Evolutionary conservation across 2,329 filamentous ascomycete species (phyloP), one percentile per base, ranked within the genome.

Genomic region (Lachnellula subtilissima): DNA sequence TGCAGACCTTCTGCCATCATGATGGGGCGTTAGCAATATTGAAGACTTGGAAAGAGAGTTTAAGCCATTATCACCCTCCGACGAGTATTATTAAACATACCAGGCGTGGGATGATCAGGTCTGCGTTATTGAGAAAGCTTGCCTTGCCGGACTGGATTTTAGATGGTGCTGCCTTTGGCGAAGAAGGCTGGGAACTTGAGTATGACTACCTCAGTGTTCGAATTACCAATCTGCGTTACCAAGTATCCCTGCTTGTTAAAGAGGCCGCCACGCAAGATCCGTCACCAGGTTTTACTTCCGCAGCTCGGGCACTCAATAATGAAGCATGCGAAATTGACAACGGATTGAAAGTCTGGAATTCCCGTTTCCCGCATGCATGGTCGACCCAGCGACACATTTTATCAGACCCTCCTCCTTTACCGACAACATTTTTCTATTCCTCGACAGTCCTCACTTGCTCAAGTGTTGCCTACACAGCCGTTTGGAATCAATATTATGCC

Each of bases 1-100:
- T 55, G n/a, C 42, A 32, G 37, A 72, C 71, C n/a, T 77, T 75
- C 56, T 77, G 67, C 15, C 69, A 70, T 60, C 64, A 69, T 55
- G 62, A 67, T 59, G 69, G 69, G 15, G 66, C 66, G 9, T 49
- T 67, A 45, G 66, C 66, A 9, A 61, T 70, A 28, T 46, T 71
- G 47, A 69, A 66, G 47, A 40, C 61, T 15, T 71, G 69, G 69
- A 62, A 61, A 14, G 59, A 68, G 11, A 52, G 53, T 4, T 40
- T 57, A 2, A 40, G 49, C 19, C 32, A 46, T 2, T 51, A 39
- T 5, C 48, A 48, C 5, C 46, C 55, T 19, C 53, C 59, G 32
- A 61, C 66, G 12, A 47, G 54, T 42, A 61, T 70, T 28, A 61
- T 71, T 39, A 69, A 67, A 45, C 55, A 67, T 23, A 61, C 65